Base-by-base conservation (phyloP, 805 yeast genomes). In the Torulaspora delbrueckii region DNA sequence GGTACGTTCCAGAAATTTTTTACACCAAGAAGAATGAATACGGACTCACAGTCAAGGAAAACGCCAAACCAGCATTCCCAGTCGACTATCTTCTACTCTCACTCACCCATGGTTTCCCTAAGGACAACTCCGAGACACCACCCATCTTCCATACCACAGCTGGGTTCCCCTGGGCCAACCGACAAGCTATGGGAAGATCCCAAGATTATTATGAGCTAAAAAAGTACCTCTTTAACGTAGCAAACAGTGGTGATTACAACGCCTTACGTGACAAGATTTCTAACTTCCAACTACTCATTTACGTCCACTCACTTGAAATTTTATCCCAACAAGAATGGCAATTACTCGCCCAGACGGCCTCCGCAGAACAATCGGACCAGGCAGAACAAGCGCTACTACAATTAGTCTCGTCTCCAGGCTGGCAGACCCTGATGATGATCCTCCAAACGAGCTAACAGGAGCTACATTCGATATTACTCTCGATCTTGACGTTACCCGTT, bases 1-100 rank as follows among this genome's bases (percentile, higher is more conserved):
- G 96, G 45, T 93, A 91, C 56, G 98, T 93, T 12, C 99, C 99
- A 0, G 99, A 93, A 51, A 84, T 93, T 22, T 86, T 86, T 59
- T 93, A 84, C 72, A 80, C 81, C 65, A 81, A 79, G 62, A 76
- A 79, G 48, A 93, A 93, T 62, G 97, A 93, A 67, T 93, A 93
- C 67, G 86, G 86, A 3, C 70, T 88, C 25, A 81, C 87, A 30
- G 95, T 93, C n/a, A 88, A 88, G 57, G 78, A 81, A 34, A 84
- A 86, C 60, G 95, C 96, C 1, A 84, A 84, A 57, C 96, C 96
- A 1, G 85, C 93, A 19, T 86, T 89, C 63, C 97, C 97, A 1
- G 89, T 85, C n/a, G 96, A 89, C 50, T 89, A 86, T 61, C 65
- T 89, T 48, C 67, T 93, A 43, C 95, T 91, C 0, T 82, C 96